Percentiles rank a stretch among this genome's conserved stretches.
phyloP scores from a whole-genome alignment of 257 asterid genomes.

The Solanum virginianum region DNA sequence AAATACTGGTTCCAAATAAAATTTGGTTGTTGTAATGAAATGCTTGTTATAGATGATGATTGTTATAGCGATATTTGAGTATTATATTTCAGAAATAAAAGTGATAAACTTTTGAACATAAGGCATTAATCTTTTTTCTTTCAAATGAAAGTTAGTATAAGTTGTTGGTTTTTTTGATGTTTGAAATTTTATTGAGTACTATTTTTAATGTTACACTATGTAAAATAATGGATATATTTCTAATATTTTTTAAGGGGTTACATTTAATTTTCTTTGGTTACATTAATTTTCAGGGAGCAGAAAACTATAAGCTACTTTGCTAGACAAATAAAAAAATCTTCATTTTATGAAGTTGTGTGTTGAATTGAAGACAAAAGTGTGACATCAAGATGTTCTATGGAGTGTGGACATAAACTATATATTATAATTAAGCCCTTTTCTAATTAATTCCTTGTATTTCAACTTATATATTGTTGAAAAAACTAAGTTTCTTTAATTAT shows the following conservation, averaged over 20 bases:
- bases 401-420: background rate
- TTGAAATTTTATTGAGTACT: background rate
- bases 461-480: background rate
- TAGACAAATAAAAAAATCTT: slow-evolving; percentile 22
- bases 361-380: background rate
- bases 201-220: background rate
- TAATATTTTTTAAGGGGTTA: background rate
- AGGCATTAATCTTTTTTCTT: background rate
- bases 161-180: background rate
- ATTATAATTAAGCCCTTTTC: background rate
- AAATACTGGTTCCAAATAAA: background rate
- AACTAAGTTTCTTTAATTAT: background rate
- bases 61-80: background rate
- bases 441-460: background rate
- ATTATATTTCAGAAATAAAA: too few species aligned
- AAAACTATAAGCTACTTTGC: slow-evolving; percentile 37
- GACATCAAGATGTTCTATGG: background rate
- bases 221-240: background rate
- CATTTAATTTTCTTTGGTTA: background rate
- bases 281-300: slow-evolving; percentile 28
- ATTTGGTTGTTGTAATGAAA: too few species aligned
- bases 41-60: too few species aligned
- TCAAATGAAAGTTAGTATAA: background rate
- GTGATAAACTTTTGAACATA: background rate
- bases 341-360: background rate